phyloP scores from a whole-genome alignment of 495 filamentous ascomycete species.

The Neurospora pannonica region DNA sequence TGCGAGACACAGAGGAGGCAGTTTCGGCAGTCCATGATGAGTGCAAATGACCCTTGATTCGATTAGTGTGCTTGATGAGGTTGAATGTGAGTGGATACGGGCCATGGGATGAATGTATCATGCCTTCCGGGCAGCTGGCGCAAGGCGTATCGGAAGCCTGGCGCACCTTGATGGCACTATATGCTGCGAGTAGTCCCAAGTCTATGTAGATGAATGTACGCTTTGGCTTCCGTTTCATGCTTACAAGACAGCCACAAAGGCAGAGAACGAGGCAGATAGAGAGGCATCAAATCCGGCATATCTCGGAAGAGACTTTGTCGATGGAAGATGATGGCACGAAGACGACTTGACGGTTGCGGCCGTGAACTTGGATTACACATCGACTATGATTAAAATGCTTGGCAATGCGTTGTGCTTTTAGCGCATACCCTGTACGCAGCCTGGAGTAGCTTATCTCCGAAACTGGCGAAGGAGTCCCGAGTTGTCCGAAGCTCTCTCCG shows the following conservation, averaged over 20 bases:
- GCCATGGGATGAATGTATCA: background rate
- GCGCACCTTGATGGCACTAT: background rate
- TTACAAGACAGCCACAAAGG: background rate
- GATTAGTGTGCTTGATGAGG: background rate
- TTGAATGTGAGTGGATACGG: background rate
- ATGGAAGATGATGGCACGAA: background rate
- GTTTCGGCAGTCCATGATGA: background rate
- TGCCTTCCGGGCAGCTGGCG: background rate
- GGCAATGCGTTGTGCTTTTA: background rate
- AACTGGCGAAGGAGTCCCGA: background rate
- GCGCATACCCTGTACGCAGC: background rate
- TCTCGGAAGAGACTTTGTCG: background rate
- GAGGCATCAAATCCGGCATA: background rate
- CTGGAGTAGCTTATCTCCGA: background rate
- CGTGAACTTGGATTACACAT: background rate
- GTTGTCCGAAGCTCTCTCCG: background rate
- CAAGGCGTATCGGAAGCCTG: background rate
- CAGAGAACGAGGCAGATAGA: background rate
- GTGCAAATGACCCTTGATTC: background rate
- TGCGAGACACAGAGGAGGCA: slow-evolving; percentile 27
- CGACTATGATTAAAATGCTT: background rate
- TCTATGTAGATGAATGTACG: background rate
- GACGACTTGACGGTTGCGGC: background rate
- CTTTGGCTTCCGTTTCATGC: background rate
- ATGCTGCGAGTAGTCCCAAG: background rate